Base-by-base conservation (phyloP, 371 early-diverging fungal genomes). In the Mortierella sp. region DNA sequence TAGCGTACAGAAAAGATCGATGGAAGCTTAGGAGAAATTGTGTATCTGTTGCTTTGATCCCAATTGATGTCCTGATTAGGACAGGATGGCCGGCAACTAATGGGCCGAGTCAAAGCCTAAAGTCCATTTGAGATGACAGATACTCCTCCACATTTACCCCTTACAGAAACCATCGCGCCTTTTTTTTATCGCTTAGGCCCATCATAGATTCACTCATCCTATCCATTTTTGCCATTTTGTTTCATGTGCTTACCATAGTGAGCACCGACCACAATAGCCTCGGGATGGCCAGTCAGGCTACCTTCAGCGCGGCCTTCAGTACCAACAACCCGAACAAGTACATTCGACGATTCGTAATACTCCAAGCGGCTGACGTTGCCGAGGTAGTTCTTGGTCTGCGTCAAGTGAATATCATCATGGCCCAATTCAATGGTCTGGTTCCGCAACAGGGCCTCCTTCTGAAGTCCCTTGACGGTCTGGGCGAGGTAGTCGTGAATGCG, bases 181-280 rank as follows among this genome's bases (percentile, higher is more conserved):
- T 13, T 16, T 50, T 47, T 47, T 47, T 13, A 14, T 50, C 16
- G 50, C 50, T 42, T 68, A 10, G 44, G 10, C 68, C 68, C 63
- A 16, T 26, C 34, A 4, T 19, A 68, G 63, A 34, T 38, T 24
- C 24, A 38, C 24, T 1, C 11, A 42, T 68, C 21, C 19, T 31
- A 34, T 19, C 63, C 68, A 42, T 11, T 68, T 68, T 38, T 68
- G 38, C 21, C 21, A 3, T 68, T 38, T 38, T 9, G 21, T 55
- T n/a, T 21, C 44, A 24, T 5, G 19, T 68, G 24, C 83, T 85
- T 89, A 90, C 92, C 93, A 88, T 88, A 93, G 76, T 93, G 92
- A n/a, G 92, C 91, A 81, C 88, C 89, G 31, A 92, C 72, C 55
- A 93, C 76, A 13, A 92, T 70, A 0, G 93, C 90, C 45, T 86